phyloP scores from a whole-genome alignment of 176 grass and related monocot species.

The Hordeum marinum region DNA sequence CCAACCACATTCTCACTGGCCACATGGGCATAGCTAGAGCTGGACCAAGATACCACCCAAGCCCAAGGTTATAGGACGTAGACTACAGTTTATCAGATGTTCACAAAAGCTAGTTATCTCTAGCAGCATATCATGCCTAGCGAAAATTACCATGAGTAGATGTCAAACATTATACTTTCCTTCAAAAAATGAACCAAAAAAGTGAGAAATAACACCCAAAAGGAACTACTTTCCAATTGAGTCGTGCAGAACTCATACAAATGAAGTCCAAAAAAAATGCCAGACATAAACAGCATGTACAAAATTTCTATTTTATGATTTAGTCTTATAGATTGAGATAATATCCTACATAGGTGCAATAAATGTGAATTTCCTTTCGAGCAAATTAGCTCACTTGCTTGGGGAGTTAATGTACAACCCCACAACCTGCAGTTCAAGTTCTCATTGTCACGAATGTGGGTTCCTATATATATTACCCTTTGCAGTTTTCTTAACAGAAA shows the following conservation, averaged over 20 bases:
- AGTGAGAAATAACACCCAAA: not conserved
- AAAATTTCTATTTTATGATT: not conserved
- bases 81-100: not conserved
- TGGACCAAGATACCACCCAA: not conserved
- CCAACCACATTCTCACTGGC: not conserved
- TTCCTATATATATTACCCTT: not conserved
- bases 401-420: not conserved
- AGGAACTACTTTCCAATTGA: not conserved
- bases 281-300: not conserved
- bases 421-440: not conserved
- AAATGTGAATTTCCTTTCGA: not conserved
- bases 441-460: not conserved
- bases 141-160: not conserved
- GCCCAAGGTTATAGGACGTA: not conserved
- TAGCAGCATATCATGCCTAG: not conserved
- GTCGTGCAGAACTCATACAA: not conserved
- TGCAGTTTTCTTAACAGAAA: not conserved
- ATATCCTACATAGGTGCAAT: not conserved
- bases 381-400: not conserved
- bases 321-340: not conserved
- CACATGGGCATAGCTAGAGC: not conserved
- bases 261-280: not conserved
- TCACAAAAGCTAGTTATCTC: not conserved
- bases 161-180: not conserved
- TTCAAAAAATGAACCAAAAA: not conserved